Evolutionary conservation across 2,329 filamentous ascomycete species (phyloP).

Genomic region (Fusarium illudens): DNA sequence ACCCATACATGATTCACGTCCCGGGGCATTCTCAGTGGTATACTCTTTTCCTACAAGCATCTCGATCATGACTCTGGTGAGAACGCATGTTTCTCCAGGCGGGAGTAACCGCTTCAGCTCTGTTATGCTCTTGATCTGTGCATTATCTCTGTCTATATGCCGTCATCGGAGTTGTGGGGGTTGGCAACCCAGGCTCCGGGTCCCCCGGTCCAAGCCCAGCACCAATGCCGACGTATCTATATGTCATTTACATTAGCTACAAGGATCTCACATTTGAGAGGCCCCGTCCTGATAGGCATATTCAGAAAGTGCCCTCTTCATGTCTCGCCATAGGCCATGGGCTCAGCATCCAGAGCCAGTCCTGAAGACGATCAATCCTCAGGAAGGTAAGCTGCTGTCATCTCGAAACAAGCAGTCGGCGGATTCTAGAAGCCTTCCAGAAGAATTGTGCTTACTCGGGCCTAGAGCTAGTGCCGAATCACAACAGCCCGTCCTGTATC

Average conservation of each 20-base stretch:
- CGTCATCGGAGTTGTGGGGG: background rate
- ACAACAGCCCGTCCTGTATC: background rate
- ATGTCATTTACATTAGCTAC: background rate
- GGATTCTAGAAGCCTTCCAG: slow-evolving; percentile 11
- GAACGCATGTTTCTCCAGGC: background rate
- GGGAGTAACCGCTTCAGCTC: background rate
- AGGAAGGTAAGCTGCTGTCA: background rate
- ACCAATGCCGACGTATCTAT: background rate
- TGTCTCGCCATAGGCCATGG: background rate
- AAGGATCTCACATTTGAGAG: background rate
- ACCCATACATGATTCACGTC: background rate
- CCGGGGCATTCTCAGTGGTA: background rate
- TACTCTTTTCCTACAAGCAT: background rate
- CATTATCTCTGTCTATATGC: background rate
- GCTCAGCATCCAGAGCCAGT: background rate
- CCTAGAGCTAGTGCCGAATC: background rate
- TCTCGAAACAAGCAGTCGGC: background rate
- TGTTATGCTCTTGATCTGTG: background rate
- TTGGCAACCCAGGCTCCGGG: background rate
- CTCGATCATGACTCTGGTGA: background rate
- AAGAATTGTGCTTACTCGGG: background rate
- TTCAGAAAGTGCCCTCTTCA: background rate
- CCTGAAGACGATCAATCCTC: background rate
- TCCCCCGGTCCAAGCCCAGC: background rate
- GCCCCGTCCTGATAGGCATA: background rate